These are phyloP conservation scores for Pythium dissotocum DNA, from an alignment of 352 stramenopile species.

Conservation along the genomic window DNA sequence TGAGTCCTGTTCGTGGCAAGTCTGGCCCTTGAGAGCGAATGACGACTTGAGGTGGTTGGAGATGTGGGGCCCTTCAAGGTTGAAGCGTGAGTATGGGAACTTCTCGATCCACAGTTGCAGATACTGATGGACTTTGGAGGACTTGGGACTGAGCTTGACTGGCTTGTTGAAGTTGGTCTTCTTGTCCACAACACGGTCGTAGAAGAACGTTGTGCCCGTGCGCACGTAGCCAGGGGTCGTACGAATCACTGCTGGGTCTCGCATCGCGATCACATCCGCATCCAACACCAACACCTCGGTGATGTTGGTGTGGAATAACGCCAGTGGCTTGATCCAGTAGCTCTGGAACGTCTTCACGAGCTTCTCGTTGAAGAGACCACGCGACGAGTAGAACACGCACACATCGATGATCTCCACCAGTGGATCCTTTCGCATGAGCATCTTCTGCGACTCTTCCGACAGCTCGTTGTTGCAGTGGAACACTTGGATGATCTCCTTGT, in stretches of 20 bases:
- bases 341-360: conserved; percentile 44
- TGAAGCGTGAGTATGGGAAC: conserved; percentile 43
- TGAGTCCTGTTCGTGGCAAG: conserved; percentile 69
- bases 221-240: conserved; percentile 38
- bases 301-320: conserved; percentile 51
- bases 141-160: conserved; percentile 29
- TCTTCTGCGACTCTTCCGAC: conserved; percentile 8
- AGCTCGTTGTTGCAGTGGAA: conserved; percentile 31
- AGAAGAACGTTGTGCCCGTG: conserved; percentile 67
- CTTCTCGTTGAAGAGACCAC: conserved; percentile 32
- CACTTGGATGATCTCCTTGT: conserved; percentile 31
- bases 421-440: conserved; percentile 26
- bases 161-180: conserved; percentile 54
- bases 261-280: conserved; percentile 51
- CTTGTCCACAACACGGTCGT: conserved; percentile 59
- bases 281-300: conserved; percentile 52
- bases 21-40: conserved; percentile 43
- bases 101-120: conserved; percentile 38
- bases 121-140: conserved; percentile 32
- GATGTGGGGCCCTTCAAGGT: conserved; percentile 24
- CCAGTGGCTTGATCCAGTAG: conserved; percentile 69
- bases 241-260: conserved; percentile 44
- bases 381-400: conserved; percentile 37
- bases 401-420: conserved; percentile 52
- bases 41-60: conserved; percentile 39